Evolutionary conservation across 768 basidiomycete species (phyloP), one percentile per base, ranked within the genome.

Genomic region (Candolleomyces aberdarensis): DNA sequence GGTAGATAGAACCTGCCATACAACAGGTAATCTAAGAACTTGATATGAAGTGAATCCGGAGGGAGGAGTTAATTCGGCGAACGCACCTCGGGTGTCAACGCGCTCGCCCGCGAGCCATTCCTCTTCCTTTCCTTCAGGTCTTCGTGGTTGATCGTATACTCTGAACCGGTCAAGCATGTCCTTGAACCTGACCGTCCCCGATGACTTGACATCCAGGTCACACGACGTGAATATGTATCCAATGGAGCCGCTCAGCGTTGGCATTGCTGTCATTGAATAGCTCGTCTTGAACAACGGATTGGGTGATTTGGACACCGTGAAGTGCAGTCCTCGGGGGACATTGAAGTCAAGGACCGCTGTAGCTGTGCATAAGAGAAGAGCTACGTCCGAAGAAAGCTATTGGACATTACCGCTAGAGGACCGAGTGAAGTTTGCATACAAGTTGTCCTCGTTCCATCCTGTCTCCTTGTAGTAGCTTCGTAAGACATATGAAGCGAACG

Each of bases 371-470:
- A 14, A 31, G 53, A 41, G 39, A 60, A 43, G 44, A 55, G 22
- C 52, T 31, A 19, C n/a, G 32, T 47, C 13, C 61, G 10, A 32
- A 26, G 4, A 40, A 50, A 2, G 61, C n/a, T 44, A 19, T 20
- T 46, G 5, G 41, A 56, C 59, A 74, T 63, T 39, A 96, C 94
- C 91, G 75, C 84, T 88, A 1, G 95, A 96, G 40, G 94, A 91
- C 58, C 92, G 85, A 0, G 94, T 97, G 48, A 98, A 67, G 65
- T 96, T 93, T 2, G 90, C 85, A 69, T 93, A 98, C 20, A 96
- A 79, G 68, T 96, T 96, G 74, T 98, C 96, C 71, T 96, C 93
- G 67, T 94, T 95, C 96, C 96, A 98, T 63, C 93, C 92, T 36
- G 94, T 97, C n/a, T 86, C 87, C 65, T 85, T 83, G 79, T 94